Base-by-base conservation (phyloP, 2,329 filamentous ascomycete genomes). In the Neopestalotiopsis sp. region DNA sequence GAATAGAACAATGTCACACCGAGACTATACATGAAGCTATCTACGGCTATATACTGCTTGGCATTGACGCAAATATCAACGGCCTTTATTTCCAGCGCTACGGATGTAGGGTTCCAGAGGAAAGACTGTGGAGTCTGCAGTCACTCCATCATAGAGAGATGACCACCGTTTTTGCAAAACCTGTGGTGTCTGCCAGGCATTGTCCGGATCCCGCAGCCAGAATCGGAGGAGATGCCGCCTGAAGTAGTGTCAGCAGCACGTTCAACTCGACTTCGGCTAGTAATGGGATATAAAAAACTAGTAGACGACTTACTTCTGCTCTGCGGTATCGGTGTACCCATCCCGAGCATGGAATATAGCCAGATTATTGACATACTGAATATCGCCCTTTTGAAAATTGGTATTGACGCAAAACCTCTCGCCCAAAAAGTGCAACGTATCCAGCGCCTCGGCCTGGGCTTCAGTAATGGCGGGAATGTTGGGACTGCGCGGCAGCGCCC, bases 401-500 rank as follows among this genome's bases (percentile, higher is more conserved):
- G 85, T 82, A 3, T 82, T 76, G 0, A 84, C 79, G 17, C 79
- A 80, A 71, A 83, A 81, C 68, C 81, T 83, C 67, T 86, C 83
- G 5, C 84, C 85, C 0, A 83, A 78, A 68, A 83, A 86, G 72
- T 88, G 84, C 61, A 88, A 73, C 0, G 85, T 81, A 69, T 87
- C 85, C 2, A 88, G 79, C 0, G 86, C 86, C 70, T 88, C 86
- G 4, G 84, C 83, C 71, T 88, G 86, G 0, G 84, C 83, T 70
- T 87, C 84, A 0, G 83, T 85, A 69, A 88, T 85, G 17, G 89
- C 84, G 13, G 90, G 89, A 64, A 92, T 87, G 24, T 84, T 75
- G 1, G 81, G 68, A 7, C 82, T 86, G 61, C 89, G 82, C 3
- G 88, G 88, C 1, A 89, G 80, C 0, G 83, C 83, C 70, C 84